These are phyloP conservation scores for Orbilia brochopaga DNA, from an alignment of 2,329 filamentous ascomycete species.

Conservation along the genomic window DNA sequence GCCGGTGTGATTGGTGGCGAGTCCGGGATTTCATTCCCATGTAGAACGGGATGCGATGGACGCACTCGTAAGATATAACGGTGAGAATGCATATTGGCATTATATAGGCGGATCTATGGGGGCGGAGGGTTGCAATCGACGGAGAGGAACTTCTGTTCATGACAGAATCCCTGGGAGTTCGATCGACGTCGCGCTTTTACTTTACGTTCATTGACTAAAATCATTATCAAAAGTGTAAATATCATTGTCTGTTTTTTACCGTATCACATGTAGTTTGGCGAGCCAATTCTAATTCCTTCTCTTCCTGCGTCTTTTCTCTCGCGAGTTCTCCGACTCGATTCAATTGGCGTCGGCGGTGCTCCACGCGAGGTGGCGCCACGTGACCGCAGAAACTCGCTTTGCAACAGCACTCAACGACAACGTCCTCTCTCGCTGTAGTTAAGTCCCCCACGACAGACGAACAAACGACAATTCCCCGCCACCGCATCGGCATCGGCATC, in stretches of 20 bases:
- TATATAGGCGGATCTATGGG: not conserved
- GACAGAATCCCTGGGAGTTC: conserved; percentile 31
- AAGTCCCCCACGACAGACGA: not conserved
- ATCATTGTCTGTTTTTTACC: conserved; percentile 14
- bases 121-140: not conserved
- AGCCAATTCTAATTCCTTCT: not conserved
- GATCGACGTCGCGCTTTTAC: conserved; percentile 2
- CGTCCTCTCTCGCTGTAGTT: not conserved
- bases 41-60: not conserved
- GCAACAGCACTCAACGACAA: conserved; percentile 7
- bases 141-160: not conserved
- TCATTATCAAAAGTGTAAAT: conserved; percentile 47
- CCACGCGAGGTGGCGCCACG: conserved; percentile 9
- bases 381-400: conserved; percentile 31
- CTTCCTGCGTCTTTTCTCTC: too few species aligned
- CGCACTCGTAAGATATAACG: not conserved
- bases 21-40: not conserved
- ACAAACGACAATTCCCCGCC: conserved; percentile 2
- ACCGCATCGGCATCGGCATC: not conserved
- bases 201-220: not conserved
- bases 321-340: too few species aligned
- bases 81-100: too few species aligned
- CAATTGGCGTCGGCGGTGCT: too few species aligned
- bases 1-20: too few species aligned
- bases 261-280: not conserved